Percentiles rank a stretch among this genome's conserved stretches.
Conservation (phyloP, 2,329 filamentous ascomycete species). For the Arthrobotrys musiformis region DNA sequence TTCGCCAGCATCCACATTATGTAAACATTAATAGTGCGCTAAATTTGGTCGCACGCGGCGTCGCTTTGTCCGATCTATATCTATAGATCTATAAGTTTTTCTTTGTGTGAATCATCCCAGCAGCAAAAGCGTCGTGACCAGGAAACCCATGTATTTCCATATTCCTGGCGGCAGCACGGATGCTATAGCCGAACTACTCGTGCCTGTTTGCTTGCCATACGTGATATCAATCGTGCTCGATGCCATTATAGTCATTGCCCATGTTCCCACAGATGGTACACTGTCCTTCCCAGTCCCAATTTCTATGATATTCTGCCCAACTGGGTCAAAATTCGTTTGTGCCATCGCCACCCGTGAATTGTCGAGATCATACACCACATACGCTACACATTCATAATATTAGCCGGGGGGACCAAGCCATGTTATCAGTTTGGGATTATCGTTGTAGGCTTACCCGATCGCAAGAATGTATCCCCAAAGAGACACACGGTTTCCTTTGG, state of each 20-base stretch:
- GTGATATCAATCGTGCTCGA: slow-evolving; percentile 43
- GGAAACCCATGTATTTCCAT: background rate
- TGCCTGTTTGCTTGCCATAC: slow-evolving; percentile 6
- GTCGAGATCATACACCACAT: slow-evolving; percentile 79
- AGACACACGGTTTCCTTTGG: slow-evolving; percentile 26
- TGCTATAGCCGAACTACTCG: background rate
- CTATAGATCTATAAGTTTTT: background rate
- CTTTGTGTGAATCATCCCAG: background rate
- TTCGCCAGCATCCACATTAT: no score
- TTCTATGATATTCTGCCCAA: slow-evolving; percentile 66
- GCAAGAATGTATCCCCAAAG: slow-evolving; percentile 45
- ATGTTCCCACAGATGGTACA: slow-evolving; percentile 68
- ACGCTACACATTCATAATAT: slow-evolving; percentile 67
- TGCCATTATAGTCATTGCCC: slow-evolving; percentile 65
- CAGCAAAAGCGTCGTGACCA: background rate
- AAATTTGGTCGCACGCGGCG: no score
- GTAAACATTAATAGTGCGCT: no score
- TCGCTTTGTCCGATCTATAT: background rate
- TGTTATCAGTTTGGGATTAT: slow-evolving; percentile 59
- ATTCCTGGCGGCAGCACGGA: background rate
- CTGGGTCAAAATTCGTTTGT: slow-evolving; percentile 72
- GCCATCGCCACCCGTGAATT: slow-evolving; percentile 78
- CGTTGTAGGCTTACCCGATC: slow-evolving; percentile 28
- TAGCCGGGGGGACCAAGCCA: slow-evolving; percentile 61
- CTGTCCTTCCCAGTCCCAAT: slow-evolving; percentile 66